Conservation (phyloP, 2,329 filamentous ascomycete genomes). For the Periconia sp. region DNA sequence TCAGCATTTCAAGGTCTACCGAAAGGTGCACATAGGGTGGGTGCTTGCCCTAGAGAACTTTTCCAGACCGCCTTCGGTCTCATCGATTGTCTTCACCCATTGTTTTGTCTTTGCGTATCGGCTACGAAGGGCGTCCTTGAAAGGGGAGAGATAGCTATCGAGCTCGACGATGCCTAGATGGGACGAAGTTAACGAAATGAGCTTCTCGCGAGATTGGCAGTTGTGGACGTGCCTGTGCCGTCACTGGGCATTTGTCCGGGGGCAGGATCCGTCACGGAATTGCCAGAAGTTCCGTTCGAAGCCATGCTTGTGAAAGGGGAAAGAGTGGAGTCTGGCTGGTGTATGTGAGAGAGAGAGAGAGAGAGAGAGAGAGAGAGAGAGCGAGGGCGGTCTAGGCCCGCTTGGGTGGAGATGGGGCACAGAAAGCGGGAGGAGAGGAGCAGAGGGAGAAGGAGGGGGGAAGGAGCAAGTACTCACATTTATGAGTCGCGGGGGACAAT, state of each 20-base stretch:
- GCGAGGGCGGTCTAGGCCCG: neutral
- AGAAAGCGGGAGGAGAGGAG: neutral
- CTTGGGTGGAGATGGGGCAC: neutral
- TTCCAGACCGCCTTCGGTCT: slow-evolving; percentile 83
- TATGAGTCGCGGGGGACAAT: too few species aligned
- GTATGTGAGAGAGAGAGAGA: neutral
- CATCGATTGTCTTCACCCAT: slow-evolving; percentile 83
- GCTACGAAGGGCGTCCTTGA: slow-evolving; percentile 72
- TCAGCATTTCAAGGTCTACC: slow-evolving; percentile 16
- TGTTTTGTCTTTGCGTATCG: slow-evolving; percentile 78
- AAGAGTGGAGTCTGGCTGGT: neutral
- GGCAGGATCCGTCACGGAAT: slow-evolving; percentile 48
- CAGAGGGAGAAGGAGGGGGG: neutral
- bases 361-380: too few species aligned
- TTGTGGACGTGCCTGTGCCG: slow-evolving; percentile 63
- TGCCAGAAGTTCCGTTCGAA: slow-evolving; percentile 49
- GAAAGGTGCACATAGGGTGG: neutral
- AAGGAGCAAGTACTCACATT: neutral
- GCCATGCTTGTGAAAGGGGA: slow-evolving; percentile 29
- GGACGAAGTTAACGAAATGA: slow-evolving; percentile 24
- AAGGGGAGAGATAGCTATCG: slow-evolving; percentile 88
- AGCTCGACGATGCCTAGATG: slow-evolving; percentile 79
- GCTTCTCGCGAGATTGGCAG: too few species aligned
- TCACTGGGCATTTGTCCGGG: slow-evolving; percentile 62
- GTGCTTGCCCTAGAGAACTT: slow-evolving; percentile 78